phyloP scores from a whole-genome alignment of 805 yeast genomes.

The Geotrichum ghanense region DNA sequence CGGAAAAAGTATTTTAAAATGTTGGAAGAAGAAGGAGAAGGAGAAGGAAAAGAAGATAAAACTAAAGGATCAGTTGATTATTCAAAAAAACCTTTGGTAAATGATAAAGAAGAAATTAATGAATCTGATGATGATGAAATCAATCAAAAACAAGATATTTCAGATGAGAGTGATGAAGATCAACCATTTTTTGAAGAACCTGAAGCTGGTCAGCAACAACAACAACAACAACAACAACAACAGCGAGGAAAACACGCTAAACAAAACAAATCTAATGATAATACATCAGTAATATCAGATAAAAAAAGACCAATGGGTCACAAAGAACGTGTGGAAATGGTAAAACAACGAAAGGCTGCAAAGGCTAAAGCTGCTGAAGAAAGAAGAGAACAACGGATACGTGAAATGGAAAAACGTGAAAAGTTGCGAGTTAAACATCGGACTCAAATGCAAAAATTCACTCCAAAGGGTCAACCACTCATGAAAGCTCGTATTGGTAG shows the following conservation, averaged over 20 bases:
- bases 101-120: not conserved
- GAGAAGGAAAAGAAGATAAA: conserved; percentile 16
- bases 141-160: conserved; percentile 9
- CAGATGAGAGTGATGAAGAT: conserved; percentile 8
- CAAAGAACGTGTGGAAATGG: conserved; percentile 28
- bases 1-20: conserved; percentile 74
- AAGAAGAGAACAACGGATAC: conserved; percentile 29
- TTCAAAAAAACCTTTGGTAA: conserved; percentile 3
- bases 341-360: conserved; percentile 22
- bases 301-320: conserved; percentile 17
- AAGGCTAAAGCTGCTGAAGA: conserved; percentile 23
- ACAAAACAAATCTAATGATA: conserved; percentile 12
- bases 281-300: too few relatives aligned
- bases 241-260: conserved; percentile 5
- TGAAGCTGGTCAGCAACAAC: conserved; percentile 8
- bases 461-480: conserved; percentile 72
- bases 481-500: conserved; percentile 84
- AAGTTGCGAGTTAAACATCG: conserved; percentile 35
- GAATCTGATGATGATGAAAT: conserved; percentile 11
- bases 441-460: conserved; percentile 39
- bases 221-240: conserved; percentile 1
- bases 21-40: conserved; percentile 57
- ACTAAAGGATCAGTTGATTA: conserved; percentile 8
- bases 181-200: conserved; percentile 12
- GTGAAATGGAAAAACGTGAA: conserved; percentile 27